phyloP scores from a whole-genome alignment of 345 rosid genomes.

The Balakata baccata region DNA sequence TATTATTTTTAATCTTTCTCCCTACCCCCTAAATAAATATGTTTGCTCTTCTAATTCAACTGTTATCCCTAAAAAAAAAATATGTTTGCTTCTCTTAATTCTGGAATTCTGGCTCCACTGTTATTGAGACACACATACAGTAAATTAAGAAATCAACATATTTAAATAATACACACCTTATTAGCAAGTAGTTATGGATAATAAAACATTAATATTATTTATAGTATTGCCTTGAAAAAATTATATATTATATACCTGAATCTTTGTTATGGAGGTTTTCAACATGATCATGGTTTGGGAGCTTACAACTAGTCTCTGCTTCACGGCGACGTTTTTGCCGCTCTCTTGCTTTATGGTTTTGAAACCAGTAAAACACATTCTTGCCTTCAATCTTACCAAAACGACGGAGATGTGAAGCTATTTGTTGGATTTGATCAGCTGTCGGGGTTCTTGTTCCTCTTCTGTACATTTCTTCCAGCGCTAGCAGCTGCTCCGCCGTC shows the following conservation, averaged over 20 bases:
- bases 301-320: constrained; percentile 8
- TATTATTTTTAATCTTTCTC: no score
- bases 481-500: constrained; percentile 21
- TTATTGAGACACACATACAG: no score
- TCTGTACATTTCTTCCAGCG: constrained; percentile 21
- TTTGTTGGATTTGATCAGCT: constrained; percentile 21
- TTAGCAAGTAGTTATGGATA: no score
- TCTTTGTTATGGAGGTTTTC: constrained; percentile 26
- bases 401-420: constrained; percentile 17
- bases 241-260: constrained; percentile 12
- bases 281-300: constrained; percentile 7
- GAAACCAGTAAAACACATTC: constrained; percentile 30
- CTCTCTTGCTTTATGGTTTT: constrained; percentile 28
- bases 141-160: no score
- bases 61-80: no score
- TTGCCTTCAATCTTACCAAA: constrained; percentile 23
- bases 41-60: no score
- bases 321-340: constrained; percentile 13
- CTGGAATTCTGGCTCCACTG: no score
- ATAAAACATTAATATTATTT: not conserved
- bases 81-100: no score
- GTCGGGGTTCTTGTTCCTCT: constrained; percentile 21
- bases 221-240: not conserved
- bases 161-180: no score
- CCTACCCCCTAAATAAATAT: no score